Base-by-base conservation (phyloP, 2,329 filamentous ascomycete species). In the Apiospora hydei region DNA sequence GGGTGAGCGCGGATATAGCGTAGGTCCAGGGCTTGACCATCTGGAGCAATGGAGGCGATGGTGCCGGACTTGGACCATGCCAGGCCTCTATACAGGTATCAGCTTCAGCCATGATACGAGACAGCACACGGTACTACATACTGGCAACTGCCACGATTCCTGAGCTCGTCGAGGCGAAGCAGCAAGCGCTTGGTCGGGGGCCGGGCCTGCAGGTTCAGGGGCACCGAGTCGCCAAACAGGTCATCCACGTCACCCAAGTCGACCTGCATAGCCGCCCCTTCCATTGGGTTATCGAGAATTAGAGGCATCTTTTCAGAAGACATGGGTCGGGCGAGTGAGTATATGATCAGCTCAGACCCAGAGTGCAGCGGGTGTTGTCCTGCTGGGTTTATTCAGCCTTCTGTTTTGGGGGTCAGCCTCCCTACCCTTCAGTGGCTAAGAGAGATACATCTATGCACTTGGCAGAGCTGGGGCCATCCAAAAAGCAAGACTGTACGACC, bases 11-110 rank as follows among this genome's bases (percentile, higher is more conserved):
- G 88, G 69, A 98, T 86, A 79, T 94, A 92, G 72, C 92, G 90
- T 66, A 97, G 86, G 78, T 93, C 90, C 70, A 98, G 84, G 18
- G 86, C 87, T 67, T 88, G 88, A 41, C 93, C 93, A 82, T 95
- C 92, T 21, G 89, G 84, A 26, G 91, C 89, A 75, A 98, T 92
- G 70, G 92, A 92, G 41, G 95, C 95, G 76, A 98, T 94, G 73
- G 92, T 94, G 61, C 96, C 96, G 73, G 91, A 89, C 77, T 92
- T 95, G 14, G 96, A 98, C 95, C 96, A 98, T 43, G 93, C 91
- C 70, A 98, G 88, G 75, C 90, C 90, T 80, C 95, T 68, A 13
- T 68, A 34, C 18, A 4, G 3, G n/a, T 67, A 14, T 66, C 67
- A 43, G 51, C 30, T 71, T 76, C 73, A 80, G 75, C 71, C 68